Evolutionary conservation across 2,329 filamentous ascomycete genomes (phyloP).

Genomic region (Aspergillus pseudoterreus): DNA sequence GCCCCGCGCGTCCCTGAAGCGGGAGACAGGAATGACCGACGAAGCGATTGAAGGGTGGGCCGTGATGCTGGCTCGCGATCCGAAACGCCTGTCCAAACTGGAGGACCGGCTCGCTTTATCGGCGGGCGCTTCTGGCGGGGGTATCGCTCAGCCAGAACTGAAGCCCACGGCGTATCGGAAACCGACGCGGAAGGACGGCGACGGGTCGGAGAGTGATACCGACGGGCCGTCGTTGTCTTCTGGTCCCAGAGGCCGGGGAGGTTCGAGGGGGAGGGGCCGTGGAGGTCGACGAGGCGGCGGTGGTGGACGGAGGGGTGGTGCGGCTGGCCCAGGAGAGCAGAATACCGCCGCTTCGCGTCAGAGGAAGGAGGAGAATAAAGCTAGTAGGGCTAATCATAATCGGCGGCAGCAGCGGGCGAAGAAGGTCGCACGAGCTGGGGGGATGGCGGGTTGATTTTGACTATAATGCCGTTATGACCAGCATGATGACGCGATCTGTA

Average conservation of each 20-base stretch:
- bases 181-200: constrained; percentile 37
- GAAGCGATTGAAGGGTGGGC: constrained; percentile 94
- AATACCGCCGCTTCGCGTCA: constrained; percentile 68
- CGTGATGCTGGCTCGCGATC: constrained; percentile 74
- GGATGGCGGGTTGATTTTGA: constrained; percentile 26
- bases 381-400: constrained; percentile 80
- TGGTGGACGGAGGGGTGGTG: constrained; percentile 45
- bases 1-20: constrained; percentile 61
- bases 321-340: constrained; percentile 60
- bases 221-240: constrained; percentile 27
- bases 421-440: constrained; percentile 59
- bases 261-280: constrained; percentile 47
- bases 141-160: constrained; percentile 58
- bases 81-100: constrained; percentile 63
- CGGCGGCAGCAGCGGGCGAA: constrained; percentile 65
- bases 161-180: constrained; percentile 62
- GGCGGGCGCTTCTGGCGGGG: constrained; percentile 45
- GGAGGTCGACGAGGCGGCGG: constrained; percentile 48
- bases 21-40: constrained; percentile 83
- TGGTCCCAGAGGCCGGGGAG: constrained; percentile 21
- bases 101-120: constrained; percentile 68
- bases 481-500: neutral
- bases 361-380: constrained; percentile 78
- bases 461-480: constrained; percentile 3
- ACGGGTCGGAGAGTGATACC: constrained; percentile 46